Evolutionary conservation across 192 early-diverging fungal species (phyloP), one percentile per base, ranked within the genome.

Genomic region (Gamsiella multidivaricata): DNA sequence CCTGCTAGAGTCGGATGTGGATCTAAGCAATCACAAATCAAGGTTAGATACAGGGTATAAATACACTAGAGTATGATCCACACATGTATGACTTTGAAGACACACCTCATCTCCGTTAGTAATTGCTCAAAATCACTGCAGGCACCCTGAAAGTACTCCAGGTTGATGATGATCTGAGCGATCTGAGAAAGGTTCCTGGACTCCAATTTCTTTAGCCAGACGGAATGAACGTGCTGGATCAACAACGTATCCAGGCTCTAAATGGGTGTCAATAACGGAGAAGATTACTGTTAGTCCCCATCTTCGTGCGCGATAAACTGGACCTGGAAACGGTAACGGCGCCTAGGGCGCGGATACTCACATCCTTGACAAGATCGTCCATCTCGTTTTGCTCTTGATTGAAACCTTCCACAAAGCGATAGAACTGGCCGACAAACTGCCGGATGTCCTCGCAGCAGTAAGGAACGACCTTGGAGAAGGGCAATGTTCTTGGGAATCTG

Each of bases 331-430:
- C 37, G 12, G 37, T 9, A 39, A 39, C 12, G 37, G 12, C 9
- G 5, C 25, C 36, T 22, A 1, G 3, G 53, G 12, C n/a, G 12
- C 54, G 5, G 3, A 54, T 17, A 47, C 65, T 53, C 61, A 90
- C 91, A 75, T 92, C 90, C 69, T 91, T 93, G 52, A 93, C 74
- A 45, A 94, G 82, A 57, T 96, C 94, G 66, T 95, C 94, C 90
- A 96, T 94, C 57, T 94, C 92, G 76, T 89, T 90, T 60, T 91
- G 87, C 49, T 91, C 88, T 74, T 94, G 91, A 23, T 88, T 83
- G 65, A 94, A 95, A 0, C 92, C 94, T 69, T 94, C 92, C 10
- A 91, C 89, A 73, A 96, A 96, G 23, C 86, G 86, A 72, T 96
- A 95, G 64, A 94, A 96, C 57, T 91, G 89, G 41, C 76, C 59